Evolutionary conservation across 768 basidiomycete species (phyloP), one percentile per base, ranked within the genome.

Genomic region (Boletus rubropictus): DNA sequence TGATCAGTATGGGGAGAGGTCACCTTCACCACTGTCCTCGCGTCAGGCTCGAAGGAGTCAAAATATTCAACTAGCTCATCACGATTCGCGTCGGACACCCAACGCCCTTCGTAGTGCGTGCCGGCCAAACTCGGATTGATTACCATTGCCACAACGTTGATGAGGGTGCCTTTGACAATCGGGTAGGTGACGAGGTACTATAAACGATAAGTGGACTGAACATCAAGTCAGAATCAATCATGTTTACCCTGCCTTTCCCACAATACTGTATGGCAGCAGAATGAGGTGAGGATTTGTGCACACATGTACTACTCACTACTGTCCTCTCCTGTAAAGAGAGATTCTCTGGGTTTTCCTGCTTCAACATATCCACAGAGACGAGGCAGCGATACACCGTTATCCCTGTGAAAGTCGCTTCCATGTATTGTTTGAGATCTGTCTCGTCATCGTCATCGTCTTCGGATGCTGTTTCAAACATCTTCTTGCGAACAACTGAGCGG

Each of bases 111-210:
- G 36, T 69, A 67, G 15, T 18, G 27, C 1, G 62, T 64, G 3
- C 64, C 69, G 37, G 54, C 59, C 39, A 63, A 58, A 8, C 46
- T 53, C 15, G 64, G 58, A 28, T 71, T 54, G 2, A 54, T 55
- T 7, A 62, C 42, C n/a, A 65, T 62, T 4, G 65, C 71, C 8
- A 51, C 68, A 15, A 71, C 48, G 20, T 74, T 76, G 29, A 76
- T 40, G 5, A 69, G 21, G 4, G 55, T 51, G 3, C 73, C 69
- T 27, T 60, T 59, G 3, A 62, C 62, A 32, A 75, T 62, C 3
- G 72, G 73, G 48, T 71, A 76, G 2, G 60, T 58, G 5, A 74
- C 60, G 2, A 74, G 41, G 35, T 66, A 64, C 77, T 78, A 27
- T 2, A 14, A 39, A 42, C 12, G 7, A 33, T 11, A 14, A 42